Evolutionary conservation across 1,284 basidiomycete genomes (phyloP), one percentile per base, ranked within the genome.

Genomic region (Somion occarium): DNA sequence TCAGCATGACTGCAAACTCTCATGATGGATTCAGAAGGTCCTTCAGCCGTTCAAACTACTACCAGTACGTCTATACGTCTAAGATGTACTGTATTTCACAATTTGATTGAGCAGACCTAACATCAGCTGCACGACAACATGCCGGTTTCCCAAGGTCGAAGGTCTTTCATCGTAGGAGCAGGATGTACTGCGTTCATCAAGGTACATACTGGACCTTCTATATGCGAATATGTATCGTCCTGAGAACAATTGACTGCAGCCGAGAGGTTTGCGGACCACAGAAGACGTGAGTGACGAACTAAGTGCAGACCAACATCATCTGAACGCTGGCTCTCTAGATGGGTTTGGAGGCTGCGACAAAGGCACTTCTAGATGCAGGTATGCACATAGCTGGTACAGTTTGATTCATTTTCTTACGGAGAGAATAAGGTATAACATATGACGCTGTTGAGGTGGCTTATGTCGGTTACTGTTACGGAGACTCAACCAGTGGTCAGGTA

Each of bases 341-440:
- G 83, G 84, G 86, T 2, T 71, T 93, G 52, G 91, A 93, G 66
- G 91, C 89, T 4, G 80, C 85, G 1, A 90, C 88, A 2, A 93
- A 93, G 61, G 91, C 90, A 0, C 74, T 93, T 19, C 78, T 93
- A 22, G 91, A 93, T 62, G 89, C 91, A 58, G 91, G 90, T 76
- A 52, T 37, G 7, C 37, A 18, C 41, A 23, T 20, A 41, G 18
- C 22, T 42, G 19, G 50, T 27, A 18, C n/a, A 5, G 20, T 34
- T 34, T 23, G 41, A 13, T 15, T 13, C 15, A 39, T 34, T 34
- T 7, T 11, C 15, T 23, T 42, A n/a, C n/a, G n/a, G n/a, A n/a
- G n/a, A n/a, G n/a, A n/a, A n/a, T 3, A 51, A 85, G 85, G 85
- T 26, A 79, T 93, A 52, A 92, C 82, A 9, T 94, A 94, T 61